Conservation (phyloP, 495 filamentous ascomycete genomes). For the Massariosphaeria phaeospora region DNA sequence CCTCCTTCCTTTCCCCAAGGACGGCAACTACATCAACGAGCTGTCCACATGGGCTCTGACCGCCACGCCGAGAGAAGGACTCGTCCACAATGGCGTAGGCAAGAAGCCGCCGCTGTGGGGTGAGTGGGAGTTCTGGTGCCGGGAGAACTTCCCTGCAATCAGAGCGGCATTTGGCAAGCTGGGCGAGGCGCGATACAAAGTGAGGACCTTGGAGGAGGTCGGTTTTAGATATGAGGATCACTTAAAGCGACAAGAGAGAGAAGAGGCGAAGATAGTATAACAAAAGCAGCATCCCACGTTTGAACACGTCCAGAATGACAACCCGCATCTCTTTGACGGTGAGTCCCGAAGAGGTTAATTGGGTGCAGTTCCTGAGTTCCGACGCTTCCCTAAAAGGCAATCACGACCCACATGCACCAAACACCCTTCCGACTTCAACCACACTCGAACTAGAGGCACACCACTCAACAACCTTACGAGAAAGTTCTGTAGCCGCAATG, state of each 20-base stretch:
- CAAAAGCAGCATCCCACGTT: too few species aligned
- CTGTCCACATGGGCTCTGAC: conserved; percentile 56
- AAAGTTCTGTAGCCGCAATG: too few species aligned
- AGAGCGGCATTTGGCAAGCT: conserved; percentile 50
- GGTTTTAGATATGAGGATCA: conserved; percentile 53
- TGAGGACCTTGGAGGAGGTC: conserved; percentile 53
- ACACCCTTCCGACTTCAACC: too few species aligned
- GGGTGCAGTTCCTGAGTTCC: too few species aligned
- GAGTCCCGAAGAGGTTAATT: too few species aligned
- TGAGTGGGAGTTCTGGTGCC: conserved; percentile 59
- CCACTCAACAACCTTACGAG: too few species aligned
- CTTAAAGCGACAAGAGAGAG: background rate
- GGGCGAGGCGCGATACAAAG: conserved; percentile 43
- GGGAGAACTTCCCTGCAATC: conserved; percentile 52
- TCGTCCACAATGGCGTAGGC: conserved; percentile 48
- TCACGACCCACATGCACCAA: too few species aligned
- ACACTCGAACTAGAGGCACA: too few species aligned
- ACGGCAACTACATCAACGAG: conserved; percentile 73
- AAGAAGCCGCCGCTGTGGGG: conserved; percentile 66
- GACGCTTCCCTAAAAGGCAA: too few species aligned
- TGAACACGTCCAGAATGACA: too few species aligned
- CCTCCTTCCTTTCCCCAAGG: conserved; percentile 63
- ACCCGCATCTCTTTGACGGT: too few species aligned
- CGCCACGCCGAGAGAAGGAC: conserved; percentile 42
- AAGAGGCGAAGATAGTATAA: conserved; percentile 10